Conservation (phyloP, 106 monocot species). For the Xerophyta viscosa region DNA sequence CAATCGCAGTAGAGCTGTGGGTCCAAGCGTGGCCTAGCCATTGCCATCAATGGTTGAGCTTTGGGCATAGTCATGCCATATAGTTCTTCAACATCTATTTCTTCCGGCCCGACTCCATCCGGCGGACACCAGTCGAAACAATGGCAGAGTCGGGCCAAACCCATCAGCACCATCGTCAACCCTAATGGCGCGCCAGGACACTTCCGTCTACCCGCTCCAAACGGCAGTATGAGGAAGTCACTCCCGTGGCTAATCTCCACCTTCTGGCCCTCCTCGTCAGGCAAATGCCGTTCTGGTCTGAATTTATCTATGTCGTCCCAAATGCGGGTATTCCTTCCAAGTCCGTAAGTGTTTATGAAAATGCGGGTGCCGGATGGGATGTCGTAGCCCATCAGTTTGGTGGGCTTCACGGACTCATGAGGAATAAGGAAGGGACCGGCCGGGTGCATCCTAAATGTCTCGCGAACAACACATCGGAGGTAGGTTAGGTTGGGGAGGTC, state of each 20-base stretch:
- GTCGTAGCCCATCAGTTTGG: conserved; percentile 56
- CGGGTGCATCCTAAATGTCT: conserved; percentile 90
- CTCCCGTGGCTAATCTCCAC: conserved; percentile 86
- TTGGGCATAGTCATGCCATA: conserved; percentile 60
- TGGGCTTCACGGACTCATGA: conserved; percentile 55
- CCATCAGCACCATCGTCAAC: conserved; percentile 50
- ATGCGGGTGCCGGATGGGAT: conserved; percentile 62
- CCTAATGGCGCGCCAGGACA: conserved; percentile 87
- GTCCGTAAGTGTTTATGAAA: conserved; percentile 78
- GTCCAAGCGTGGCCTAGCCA: conserved; percentile 44
- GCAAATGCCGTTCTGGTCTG: conserved; percentile 61
- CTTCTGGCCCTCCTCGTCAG: conserved; percentile 12
- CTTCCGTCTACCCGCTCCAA: conserved; percentile 71
- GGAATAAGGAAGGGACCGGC: conserved; percentile 93
- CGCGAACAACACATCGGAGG: conserved; percentile 83
- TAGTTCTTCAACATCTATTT: conserved; percentile 53
- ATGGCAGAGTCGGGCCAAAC: conserved; percentile 63
- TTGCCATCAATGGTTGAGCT: conserved; percentile 27
- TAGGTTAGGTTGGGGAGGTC: conserved; percentile 62
- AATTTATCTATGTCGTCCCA: conserved; percentile 67
- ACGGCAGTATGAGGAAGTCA: conserved; percentile 75
- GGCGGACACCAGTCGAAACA: conserved; percentile 70
- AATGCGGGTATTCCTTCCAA: conserved; percentile 60
- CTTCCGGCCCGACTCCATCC: conserved; percentile 36
- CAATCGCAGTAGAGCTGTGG: conserved; percentile 35